Conservation (phyloP, 2,329 filamentous ascomycete species). For the Fusarium sp. region DNA sequence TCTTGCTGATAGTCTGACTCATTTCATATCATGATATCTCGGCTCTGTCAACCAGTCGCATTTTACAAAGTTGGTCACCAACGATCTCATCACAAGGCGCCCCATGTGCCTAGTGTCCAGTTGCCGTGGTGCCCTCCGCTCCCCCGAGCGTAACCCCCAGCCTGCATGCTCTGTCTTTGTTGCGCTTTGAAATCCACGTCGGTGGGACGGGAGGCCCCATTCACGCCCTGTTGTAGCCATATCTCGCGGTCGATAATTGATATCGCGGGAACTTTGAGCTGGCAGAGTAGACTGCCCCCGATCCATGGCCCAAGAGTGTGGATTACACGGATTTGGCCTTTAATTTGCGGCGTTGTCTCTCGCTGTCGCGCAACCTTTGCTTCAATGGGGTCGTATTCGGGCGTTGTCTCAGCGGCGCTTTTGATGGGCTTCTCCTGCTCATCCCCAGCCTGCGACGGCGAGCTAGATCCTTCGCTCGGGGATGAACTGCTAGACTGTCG, state of each 20-base stretch:
- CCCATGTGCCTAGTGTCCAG: constrained; percentile 78
- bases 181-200: constrained; percentile 73
- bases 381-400: constrained; percentile 53
- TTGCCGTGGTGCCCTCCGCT: constrained; percentile 60
- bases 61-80: not conserved
- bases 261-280: constrained; percentile 78
- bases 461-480: constrained; percentile 39
- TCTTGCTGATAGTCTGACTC: not conserved
- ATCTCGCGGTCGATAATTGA: constrained; percentile 80
- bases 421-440: constrained; percentile 39
- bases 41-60: not conserved
- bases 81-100: constrained; percentile 58
- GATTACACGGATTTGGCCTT: constrained; percentile 75
- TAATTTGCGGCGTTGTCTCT: constrained; percentile 59
- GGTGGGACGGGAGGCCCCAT: constrained; percentile 71
- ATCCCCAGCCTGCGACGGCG: constrained; percentile 45
- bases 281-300: constrained; percentile 79
- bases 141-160: constrained; percentile 63
- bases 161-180: constrained; percentile 76
- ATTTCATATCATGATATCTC: constrained; percentile 20
- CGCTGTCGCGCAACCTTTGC: constrained; percentile 56
- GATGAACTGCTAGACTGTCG: constrained; percentile 49
- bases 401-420: constrained; percentile 45
- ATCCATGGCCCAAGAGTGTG: constrained; percentile 82
- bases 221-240: constrained; percentile 78